Conservation (phyloP, 768 basidiomycete genomes). For the Peribolospora kevripleyi region DNA sequence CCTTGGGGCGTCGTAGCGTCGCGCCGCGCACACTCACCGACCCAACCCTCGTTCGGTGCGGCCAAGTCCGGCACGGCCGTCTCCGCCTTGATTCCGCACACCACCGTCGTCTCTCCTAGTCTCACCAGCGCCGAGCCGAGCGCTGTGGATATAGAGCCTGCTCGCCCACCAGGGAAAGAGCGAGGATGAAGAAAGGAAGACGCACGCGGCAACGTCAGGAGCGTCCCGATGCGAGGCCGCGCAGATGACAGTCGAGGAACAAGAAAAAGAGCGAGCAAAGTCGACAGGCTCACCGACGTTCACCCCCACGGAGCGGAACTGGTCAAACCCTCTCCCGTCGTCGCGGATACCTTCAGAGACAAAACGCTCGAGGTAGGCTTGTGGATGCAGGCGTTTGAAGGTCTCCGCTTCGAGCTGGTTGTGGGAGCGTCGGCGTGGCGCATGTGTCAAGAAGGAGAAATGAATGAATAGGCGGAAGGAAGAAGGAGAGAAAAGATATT, state of each 20-base stretch:
- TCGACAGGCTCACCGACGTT: slow-evolving; percentile 41
- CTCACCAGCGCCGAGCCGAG: slow-evolving; percentile 78
- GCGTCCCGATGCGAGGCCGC: too few species aligned
- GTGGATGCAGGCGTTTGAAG: slow-evolving; percentile 75
- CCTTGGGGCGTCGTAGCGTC: too few species aligned
- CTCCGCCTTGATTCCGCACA: slow-evolving; percentile 90
- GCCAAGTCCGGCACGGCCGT: slow-evolving; percentile 73
- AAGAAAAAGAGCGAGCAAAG: background rate
- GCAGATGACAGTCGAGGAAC: too few species aligned
- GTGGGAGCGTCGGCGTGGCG: too few species aligned
- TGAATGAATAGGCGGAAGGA: too few species aligned
- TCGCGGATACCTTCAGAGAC: slow-evolving; percentile 51
- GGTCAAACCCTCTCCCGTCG: slow-evolving; percentile 46
- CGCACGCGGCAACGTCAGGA: too few species aligned
- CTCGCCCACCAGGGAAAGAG: background rate
- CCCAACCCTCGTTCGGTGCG: slow-evolving; percentile 44
- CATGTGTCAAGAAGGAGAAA: too few species aligned
- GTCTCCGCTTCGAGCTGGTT: slow-evolving; percentile 15
- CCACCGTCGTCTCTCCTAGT: slow-evolving; percentile 75
- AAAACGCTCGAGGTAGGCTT: slow-evolving; percentile 65
- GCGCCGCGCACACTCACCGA: slow-evolving; percentile 32
- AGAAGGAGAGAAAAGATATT: too few species aligned
- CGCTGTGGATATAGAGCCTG: slow-evolving; percentile 83
- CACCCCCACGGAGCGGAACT: slow-evolving; percentile 49
- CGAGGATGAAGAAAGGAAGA: background rate